These are phyloP conservation scores for Senecio squalidus DNA, from an alignment of 140 eudicot genomes.

Conservation along the genomic window DNA sequence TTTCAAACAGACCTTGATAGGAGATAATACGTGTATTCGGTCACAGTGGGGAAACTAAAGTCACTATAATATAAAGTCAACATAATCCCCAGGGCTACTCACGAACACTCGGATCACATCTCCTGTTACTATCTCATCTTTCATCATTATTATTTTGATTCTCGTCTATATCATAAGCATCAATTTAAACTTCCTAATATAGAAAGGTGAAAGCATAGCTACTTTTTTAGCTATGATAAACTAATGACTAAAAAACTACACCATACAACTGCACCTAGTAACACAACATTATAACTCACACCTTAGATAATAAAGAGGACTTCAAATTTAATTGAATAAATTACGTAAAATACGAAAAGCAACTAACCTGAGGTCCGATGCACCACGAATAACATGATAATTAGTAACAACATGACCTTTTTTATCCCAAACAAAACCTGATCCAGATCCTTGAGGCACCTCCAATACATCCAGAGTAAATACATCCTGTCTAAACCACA, in stretches of 20 bases:
- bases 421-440: conserved; percentile 76
- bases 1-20: not conserved
- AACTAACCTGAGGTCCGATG: conserved; percentile 66
- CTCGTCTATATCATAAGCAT: no score
- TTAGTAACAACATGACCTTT: conserved; percentile 68
- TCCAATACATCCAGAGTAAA: conserved; percentile 79
- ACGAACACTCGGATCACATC: no score
- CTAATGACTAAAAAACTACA: not conserved
- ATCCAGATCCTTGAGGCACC: conserved; percentile 92
- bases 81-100: no score
- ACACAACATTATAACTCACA: not conserved
- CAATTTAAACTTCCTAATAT: no score
- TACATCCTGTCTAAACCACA: conserved; percentile 70
- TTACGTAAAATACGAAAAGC: not conserved
- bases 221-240: no score
- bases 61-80: no score
- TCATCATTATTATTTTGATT: no score
- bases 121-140: no score
- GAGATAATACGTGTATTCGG: no score
- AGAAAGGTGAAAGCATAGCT: no score
- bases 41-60: no score
- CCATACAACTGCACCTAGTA: not conserved
- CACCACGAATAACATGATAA: conserved; percentile 83
- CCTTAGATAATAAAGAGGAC: not conserved
- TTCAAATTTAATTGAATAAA: not conserved